Evolutionary conservation across 1,284 basidiomycete genomes (phyloP), one percentile per base, ranked within the genome.

Genomic region (Macrocystidia cucumis): DNA sequence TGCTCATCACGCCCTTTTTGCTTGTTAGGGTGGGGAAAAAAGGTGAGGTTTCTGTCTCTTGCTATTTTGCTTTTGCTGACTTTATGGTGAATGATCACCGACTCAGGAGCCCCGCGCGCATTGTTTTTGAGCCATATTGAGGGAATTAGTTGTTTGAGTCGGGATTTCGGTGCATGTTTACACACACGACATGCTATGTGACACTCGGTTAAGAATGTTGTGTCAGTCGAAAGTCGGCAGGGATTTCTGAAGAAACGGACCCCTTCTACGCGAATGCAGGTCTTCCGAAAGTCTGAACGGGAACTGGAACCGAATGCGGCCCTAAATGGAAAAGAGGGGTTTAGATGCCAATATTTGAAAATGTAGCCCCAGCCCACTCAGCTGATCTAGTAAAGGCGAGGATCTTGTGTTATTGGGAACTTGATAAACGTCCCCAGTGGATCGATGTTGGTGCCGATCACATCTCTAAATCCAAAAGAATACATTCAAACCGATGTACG

Each of bases 261-360:
- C n/a, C n/a, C n/a, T n/a, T n/a, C n/a, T n/a, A n/a, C n/a, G n/a
- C n/a, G n/a, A n/a, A n/a, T n/a, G 39, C 55, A 16, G 61, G 57
- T 1, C 54, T 69, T 4, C 57, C 68, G 20, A 52, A 73, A 7
- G 59, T 72, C 14, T 69, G 72, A 41, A 66, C 65, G 0, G 69
- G 70, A 2, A 69, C 69, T 17, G 69, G 69, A 0, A 72, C 67
- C 59, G 40, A 61, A 66, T 33, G 49, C 49, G 1, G 53, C 51
- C 55, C 70, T 51, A 1, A 49, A 52, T 3, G 59, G 60, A 39
- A 54, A 49, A 17, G 49, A 57, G 32, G 56, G 58, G 35, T 62
- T 70, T 43, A 52, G 52, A 8, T 55, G 58, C 23, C 50, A 57
- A 2, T 66, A 67, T 35, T 53, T 55, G 40, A 37, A 49, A 44